Conservation (phyloP, 805 yeast genomes). For the Myxozyma geophila region DNA sequence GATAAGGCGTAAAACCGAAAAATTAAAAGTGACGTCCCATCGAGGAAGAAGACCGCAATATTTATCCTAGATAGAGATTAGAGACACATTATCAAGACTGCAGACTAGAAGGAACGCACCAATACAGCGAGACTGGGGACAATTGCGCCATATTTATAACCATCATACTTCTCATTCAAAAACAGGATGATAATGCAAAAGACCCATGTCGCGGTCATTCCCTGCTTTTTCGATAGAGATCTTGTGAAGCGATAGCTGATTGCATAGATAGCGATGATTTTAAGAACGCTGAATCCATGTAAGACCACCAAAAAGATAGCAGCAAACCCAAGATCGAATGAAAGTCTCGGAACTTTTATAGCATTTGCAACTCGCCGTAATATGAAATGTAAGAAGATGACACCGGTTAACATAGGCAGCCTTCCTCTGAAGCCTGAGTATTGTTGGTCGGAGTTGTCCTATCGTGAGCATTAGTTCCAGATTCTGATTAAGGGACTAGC, state of each 20-base stretch:
- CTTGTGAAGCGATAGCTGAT: conserved; percentile 58
- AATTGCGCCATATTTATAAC: conserved; percentile 55
- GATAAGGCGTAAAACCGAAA: conserved; percentile 80
- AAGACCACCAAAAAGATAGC: conserved; percentile 67
- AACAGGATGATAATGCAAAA: conserved; percentile 82
- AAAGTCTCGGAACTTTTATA: conserved; percentile 48
- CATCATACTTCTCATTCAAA: conserved; percentile 69
- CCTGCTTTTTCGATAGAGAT: conserved; percentile 27
- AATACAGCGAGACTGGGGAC: conserved; percentile 52
- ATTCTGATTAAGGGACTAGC: neutral
- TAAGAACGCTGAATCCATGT: conserved; percentile 77
- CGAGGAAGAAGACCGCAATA: conserved; percentile 78
- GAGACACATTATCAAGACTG: neutral
- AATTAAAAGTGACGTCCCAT: conserved; percentile 97
- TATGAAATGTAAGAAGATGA: conserved; percentile 59
- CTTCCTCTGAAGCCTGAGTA: conserved; percentile 86
- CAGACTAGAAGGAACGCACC: conserved; percentile 43
- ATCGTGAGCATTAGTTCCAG: conserved; percentile 5
- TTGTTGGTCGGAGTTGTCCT: conserved; percentile 88
- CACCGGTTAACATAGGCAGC: conserved; percentile 61
- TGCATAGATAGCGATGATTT: conserved; percentile 61
- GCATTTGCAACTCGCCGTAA: conserved; percentile 50
- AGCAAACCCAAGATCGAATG: conserved; percentile 79
- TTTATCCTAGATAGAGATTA: conserved; percentile 44
- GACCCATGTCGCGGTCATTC: conserved; percentile 59